Percentiles rank a stretch among this genome's conserved stretches.
phyloP scores from a whole-genome alignment of 139 green algal genomes.

The Volvox africanus region DNA sequence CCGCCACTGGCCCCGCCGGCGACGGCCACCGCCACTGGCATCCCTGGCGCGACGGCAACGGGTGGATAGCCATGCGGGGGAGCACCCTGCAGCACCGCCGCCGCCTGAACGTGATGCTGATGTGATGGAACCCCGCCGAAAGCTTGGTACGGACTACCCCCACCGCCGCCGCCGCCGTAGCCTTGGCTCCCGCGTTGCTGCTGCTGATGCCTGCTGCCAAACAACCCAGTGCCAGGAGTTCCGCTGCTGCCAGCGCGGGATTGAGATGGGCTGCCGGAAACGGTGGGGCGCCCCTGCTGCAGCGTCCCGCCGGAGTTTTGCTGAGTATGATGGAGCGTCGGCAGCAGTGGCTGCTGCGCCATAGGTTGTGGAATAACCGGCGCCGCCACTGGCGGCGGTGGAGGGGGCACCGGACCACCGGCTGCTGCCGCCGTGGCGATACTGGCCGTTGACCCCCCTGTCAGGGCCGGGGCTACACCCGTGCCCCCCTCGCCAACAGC shows the following conservation, averaged over 20 bases:
- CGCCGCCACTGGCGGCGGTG: background rate
- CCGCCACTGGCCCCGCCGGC: background rate
- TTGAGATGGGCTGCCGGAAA: too few species aligned
- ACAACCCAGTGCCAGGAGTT: background rate
- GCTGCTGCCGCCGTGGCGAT: background rate
- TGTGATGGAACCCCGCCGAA: background rate
- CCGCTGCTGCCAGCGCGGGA: background rate
- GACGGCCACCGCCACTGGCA: background rate
- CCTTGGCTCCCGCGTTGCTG: background rate
- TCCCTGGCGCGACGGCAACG: background rate
- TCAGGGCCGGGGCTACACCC: background rate
- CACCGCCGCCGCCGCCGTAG: background rate
- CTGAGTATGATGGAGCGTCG: background rate
- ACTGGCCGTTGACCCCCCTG: background rate
- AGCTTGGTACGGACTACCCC: background rate
- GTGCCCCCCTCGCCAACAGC: background rate
- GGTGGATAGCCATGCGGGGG: background rate
- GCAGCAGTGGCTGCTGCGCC: background rate
- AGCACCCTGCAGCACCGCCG: background rate
- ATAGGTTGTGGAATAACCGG: background rate
- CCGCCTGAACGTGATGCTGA: background rate
- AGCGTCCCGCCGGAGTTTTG: background rate
- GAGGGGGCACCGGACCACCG: background rate
- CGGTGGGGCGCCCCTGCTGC: too few species aligned
- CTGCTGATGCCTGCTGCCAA: background rate